Evolutionary conservation across 352 stramenopile species (phyloP).

Genomic region (Pythium phragmitis): DNA sequence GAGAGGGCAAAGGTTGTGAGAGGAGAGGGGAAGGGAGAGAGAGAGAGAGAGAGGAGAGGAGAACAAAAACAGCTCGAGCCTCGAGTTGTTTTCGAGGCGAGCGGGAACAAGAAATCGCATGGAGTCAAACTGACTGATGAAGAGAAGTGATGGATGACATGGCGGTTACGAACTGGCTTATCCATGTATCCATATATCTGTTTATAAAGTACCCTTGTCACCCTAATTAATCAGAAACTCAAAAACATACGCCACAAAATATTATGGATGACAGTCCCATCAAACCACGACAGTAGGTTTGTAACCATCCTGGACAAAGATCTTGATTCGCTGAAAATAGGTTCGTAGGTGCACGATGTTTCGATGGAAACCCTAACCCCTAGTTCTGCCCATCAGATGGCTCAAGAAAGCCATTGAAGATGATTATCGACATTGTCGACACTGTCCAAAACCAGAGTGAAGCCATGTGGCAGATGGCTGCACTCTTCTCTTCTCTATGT

Average conservation of each 20-base stretch:
- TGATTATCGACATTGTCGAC: conserved; percentile 17
- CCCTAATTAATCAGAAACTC: not conserved
- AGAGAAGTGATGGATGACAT: not conserved
- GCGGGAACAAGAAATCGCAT: not conserved
- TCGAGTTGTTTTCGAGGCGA: not conserved
- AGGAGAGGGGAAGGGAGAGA: conserved; percentile 1
- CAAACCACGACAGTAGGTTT: not conserved
- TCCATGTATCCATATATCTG: not conserved
- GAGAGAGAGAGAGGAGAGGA: conserved; percentile 3
- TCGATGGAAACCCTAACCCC: conserved; percentile 10
- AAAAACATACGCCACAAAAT: not conserved
- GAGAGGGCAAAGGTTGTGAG: conserved; percentile 1
- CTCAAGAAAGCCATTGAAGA: not conserved
- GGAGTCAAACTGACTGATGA: conserved; percentile 21
- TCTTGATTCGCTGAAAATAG: conserved; percentile 16
- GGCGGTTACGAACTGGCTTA: not conserved
- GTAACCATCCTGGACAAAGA: conserved; percentile 4
- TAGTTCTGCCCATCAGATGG: conserved; percentile 7
- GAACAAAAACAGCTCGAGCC: conserved; percentile 3
- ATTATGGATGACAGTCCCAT: not conserved
- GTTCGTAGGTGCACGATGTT: not conserved
- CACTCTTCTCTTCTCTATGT: conserved; percentile 1
- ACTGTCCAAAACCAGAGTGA: not conserved
- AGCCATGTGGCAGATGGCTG: conserved; percentile 12
- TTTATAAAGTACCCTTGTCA: not conserved